Conservation (phyloP, 2,329 filamentous ascomycete genomes). For the Alternaria ventricosa region DNA sequence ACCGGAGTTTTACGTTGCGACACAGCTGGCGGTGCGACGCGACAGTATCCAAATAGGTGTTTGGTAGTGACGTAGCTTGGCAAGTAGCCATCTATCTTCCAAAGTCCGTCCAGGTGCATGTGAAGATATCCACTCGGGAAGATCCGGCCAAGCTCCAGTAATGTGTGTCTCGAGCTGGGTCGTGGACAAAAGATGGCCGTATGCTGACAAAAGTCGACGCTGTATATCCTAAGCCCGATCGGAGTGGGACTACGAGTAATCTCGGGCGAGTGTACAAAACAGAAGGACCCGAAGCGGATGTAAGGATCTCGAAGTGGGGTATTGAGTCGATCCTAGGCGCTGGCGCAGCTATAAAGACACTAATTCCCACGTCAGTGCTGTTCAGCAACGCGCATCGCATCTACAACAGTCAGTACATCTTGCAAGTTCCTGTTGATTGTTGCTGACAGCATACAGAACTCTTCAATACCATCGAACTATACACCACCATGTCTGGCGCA, state of each 20-base stretch:
- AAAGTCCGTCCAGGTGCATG: neutral
- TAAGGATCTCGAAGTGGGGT: constrained; percentile 24
- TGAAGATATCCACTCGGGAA: neutral
- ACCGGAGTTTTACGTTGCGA: neutral
- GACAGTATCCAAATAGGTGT: neutral
- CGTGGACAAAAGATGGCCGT: neutral
- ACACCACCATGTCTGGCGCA: constrained; percentile 24
- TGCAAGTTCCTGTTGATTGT: neutral
- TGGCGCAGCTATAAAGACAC: constrained; percentile 12
- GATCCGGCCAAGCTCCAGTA: neutral
- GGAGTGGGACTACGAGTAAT: neutral
- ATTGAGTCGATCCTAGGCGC: neutral
- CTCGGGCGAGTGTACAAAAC: neutral
- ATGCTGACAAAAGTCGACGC: neutral
- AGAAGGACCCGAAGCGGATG: constrained; percentile 6
- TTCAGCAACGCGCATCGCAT: neutral
- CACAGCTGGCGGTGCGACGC: neutral
- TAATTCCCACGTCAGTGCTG: neutral
- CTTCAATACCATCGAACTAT: neutral
- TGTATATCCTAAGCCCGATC: neutral
- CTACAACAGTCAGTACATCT: constrained; percentile 1
- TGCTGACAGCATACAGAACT: neutral
- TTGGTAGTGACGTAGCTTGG: neutral
- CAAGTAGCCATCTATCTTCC: neutral
- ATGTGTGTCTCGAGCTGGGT: neutral